Evolutionary conservation across 352 stramenopile species (phyloP).

Genomic region (Halophytophthora batemanensis): DNA sequence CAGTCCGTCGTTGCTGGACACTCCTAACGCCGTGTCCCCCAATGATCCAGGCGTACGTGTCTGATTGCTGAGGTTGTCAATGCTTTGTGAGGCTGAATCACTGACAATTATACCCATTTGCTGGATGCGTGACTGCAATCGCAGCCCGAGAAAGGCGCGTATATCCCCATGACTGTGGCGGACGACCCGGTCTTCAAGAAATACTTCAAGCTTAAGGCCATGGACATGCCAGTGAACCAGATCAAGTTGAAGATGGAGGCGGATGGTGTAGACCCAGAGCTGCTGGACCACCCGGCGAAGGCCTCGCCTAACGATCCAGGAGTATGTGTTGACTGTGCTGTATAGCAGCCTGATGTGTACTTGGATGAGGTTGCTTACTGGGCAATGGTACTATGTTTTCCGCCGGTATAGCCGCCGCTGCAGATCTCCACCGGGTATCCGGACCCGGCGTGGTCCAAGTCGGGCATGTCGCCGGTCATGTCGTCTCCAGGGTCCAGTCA

Average conservation of each 20-base stretch:
- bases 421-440: constrained; percentile 16
- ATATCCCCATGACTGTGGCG: constrained; percentile 63
- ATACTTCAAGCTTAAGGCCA: constrained; percentile 85
- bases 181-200: constrained; percentile 82
- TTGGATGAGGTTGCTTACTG: background rate
- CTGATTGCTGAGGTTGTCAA: background rate
- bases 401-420: constrained; percentile 23
- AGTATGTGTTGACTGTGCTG: constrained; percentile 38
- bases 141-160: constrained; percentile 60
- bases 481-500: constrained; percentile 10
- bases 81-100: constrained; percentile 1
- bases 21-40: constrained; percentile 61
- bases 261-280: constrained; percentile 60
- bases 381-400: background rate
- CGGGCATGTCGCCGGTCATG: constrained; percentile 13
- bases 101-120: constrained; percentile 2
- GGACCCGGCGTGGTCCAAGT: constrained; percentile 5
- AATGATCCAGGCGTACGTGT: constrained; percentile 71
- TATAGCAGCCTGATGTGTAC: background rate
- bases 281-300: constrained; percentile 61
- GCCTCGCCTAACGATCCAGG: constrained; percentile 79
- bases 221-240: constrained; percentile 79
- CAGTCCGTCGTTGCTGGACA: constrained; percentile 57
- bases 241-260: constrained; percentile 88
- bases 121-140: background rate